Base-by-base conservation (phyloP, 1,139 yeast species). In the Casaregolazyma lundiana region DNA sequence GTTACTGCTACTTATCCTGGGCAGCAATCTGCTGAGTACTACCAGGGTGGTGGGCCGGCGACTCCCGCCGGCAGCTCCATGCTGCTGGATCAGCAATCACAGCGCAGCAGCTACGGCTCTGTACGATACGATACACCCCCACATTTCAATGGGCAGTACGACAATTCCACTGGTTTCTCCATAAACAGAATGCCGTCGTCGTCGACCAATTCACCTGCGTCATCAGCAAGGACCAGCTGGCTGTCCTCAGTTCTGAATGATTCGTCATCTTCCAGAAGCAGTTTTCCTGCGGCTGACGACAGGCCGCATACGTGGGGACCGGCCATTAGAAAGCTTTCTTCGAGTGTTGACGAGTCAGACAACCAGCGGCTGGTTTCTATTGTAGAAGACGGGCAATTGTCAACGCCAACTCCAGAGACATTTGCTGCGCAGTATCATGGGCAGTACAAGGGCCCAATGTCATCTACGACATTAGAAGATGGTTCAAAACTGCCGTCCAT, bases 231-330 rank as follows among this genome's bases (percentile, higher is more conserved):
- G 7, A 53, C 61, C 19, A 54, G 63, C 17, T 61, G 65, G 65
- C 56, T 61, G 18, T 60, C 64, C 9, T 38, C 49, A 15, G 47
- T 49, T 22, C 43, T 45, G 41, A 29, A 43, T 35, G 45, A 48
- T 38, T 22, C 26, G 9, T 15, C 32, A 2, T 15, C 45, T n/a
- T 41, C 46, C 22, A 15, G 22, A 19, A 36, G 41, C 20, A 26
- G 38, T 6, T 44, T 49, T 7, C 45, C 51, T 7, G 48, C 53
- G 2, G 60, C 52, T 30, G 64, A 61, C 34, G 62, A 60, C 32
- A 50, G 66, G 9, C 65, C 65, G 1, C 60, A 58, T 42, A 61
- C 66, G 4, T 62, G 66, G 66, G 65, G 66, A 6, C 65, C 65
- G 1, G 51, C 61, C 15, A 46, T 49, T 34, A 55, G 57, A 43